Evolutionary conservation across 2,329 filamentous ascomycete genomes (phyloP), one percentile per base, ranked within the genome.

Genomic region (Bipolaris bicolor): DNA sequence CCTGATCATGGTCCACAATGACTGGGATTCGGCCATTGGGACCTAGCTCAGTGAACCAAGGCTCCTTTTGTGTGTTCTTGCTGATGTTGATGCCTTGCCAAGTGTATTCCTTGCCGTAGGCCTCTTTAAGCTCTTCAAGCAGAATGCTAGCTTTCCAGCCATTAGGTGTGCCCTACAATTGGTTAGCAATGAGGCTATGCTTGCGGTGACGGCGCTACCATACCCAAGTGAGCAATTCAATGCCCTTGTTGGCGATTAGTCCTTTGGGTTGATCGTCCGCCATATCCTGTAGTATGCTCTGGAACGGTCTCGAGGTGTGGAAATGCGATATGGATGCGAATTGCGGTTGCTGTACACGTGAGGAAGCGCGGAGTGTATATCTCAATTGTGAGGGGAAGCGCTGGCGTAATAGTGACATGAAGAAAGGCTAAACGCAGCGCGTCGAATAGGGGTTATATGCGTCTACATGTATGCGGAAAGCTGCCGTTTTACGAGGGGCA

Each of bases 1-100:
- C 78, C 60, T 85, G 82, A 73, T 89, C 85, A 63, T 90, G 87
- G 76, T 90, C 87, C 29, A 89, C 82, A 45, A 90, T 83, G 45
- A 84, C 86, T 1, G 87, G 86, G 64, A 89, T 88, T 15, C 86
- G 82, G 3, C 87, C 87, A 72, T 90, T 90, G 36, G 87, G 86
- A 57, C 83, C 83, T 29, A 87, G 70, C 36, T 83, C 83, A 0
- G 82, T 85, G 77, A 84, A 90, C 87, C 87, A 90, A 1, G 82
- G 79, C 78, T 89, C 81, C 73, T 89, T 89, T 65, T 90, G 88
- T 26, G 86, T 82, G 76, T 88, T 87, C 67, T 86, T 80, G 56
- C 68, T 66, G 22, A 76, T 89, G 74, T 88, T 81, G 72, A 90
- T 81, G 54, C 70, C 66, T 65, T 89, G 86, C 65, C 75, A 83